phyloP scores from a whole-genome alignment of 1,284 basidiomycete species.

The Moniliophthora roreri region DNA sequence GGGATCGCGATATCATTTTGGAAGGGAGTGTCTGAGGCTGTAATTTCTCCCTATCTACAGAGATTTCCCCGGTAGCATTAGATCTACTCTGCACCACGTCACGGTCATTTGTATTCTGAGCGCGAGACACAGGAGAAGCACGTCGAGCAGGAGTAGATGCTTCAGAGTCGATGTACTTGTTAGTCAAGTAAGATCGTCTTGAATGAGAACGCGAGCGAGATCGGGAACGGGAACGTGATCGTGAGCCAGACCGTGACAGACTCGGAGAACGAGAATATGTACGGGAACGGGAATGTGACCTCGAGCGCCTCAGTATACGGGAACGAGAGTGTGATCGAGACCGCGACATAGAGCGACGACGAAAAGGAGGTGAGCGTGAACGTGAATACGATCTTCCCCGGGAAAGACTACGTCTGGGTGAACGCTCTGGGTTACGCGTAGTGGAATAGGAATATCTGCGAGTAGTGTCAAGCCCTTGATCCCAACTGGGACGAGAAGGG shows the following conservation, averaged over 20 bases:
- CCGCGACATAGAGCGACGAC: conserved; percentile 4
- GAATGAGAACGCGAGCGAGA: conserved; percentile 15
- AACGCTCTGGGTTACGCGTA: conserved; percentile 4
- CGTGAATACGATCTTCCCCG: conserved; percentile 11
- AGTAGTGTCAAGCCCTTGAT: conserved; percentile 31
- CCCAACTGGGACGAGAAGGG: conserved; percentile 43
- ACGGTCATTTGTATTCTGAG: conserved; percentile 1
- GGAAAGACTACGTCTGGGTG: conserved; percentile 7
- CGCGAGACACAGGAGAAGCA: neutral
- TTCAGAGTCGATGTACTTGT: conserved; percentile 4
- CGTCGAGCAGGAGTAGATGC: conserved; percentile 1
- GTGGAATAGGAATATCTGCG: conserved; percentile 39
- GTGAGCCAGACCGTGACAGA: conserved; percentile 17
- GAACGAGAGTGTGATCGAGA: conserved; percentile 4
- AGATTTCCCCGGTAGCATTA: conserved; percentile 34
- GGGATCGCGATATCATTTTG: conserved; percentile 31
- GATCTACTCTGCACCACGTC: conserved; percentile 16
- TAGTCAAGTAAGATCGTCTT: neutral
- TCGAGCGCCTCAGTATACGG: neutral
- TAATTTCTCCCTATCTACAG: conserved; percentile 12
- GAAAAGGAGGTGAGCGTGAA: conserved; percentile 9
- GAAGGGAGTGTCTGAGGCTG: conserved; percentile 16
- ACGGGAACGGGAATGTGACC: neutral
- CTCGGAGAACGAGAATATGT: conserved; percentile 14
- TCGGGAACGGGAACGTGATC: conserved; percentile 13